Percentiles rank a stretch among this genome's conserved stretches.
phyloP scores from a whole-genome alignment of 345 rosid species.

The Moricandia arvensis region DNA sequence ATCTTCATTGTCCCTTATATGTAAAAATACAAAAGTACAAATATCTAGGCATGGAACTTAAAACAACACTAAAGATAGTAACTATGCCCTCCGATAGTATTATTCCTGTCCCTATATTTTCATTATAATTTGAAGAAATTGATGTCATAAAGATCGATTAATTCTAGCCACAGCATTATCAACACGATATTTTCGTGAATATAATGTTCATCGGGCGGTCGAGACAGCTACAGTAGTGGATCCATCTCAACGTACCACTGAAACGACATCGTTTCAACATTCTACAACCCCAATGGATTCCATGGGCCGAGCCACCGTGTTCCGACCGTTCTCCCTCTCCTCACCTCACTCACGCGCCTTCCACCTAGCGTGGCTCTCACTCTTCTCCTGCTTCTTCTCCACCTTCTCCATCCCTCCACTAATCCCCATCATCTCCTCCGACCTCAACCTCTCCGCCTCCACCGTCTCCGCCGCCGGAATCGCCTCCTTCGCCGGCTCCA shows the following conservation, averaged over 20 bases:
- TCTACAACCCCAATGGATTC: conserved; percentile 49
- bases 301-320: conserved; percentile 54
- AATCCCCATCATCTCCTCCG: conserved; percentile 58
- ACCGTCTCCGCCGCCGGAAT: conserved; percentile 54
- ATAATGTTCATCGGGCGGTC: neutral
- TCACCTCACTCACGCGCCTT: conserved; percentile 75
- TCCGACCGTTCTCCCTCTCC: conserved; percentile 56
- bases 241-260: neutral
- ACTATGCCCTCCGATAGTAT: neutral
- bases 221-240: neutral
- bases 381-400: conserved; percentile 84
- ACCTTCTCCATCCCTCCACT: conserved; percentile 90
- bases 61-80: neutral
- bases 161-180: neutral
- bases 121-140: neutral
- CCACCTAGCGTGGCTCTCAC: conserved; percentile 83
- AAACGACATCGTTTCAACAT: neutral
- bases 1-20: neutral
- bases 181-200: neutral
- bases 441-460: conserved; percentile 55
- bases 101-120: neutral
- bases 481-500: conserved; percentile 78
- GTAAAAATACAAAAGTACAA: conserved; percentile 6
- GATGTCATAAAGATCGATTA: neutral
- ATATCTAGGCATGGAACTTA: neutral